Conservation (phyloP, 768 basidiomycete species). For the Podaxis sp. region DNA sequence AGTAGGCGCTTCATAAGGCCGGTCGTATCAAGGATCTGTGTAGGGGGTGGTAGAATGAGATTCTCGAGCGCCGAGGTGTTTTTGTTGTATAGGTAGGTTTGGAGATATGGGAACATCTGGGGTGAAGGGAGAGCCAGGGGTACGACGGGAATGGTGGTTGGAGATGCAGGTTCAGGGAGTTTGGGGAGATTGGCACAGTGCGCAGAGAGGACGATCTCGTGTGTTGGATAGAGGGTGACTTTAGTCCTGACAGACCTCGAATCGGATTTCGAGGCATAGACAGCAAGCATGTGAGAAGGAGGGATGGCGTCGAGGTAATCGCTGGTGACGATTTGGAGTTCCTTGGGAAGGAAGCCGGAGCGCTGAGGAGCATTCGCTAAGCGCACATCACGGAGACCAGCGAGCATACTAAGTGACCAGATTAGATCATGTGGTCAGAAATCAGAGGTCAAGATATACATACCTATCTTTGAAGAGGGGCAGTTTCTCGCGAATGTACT, state of each 20-base stretch:
- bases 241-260: slow-evolving; percentile 22
- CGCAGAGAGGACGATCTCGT: slow-evolving; percentile 67
- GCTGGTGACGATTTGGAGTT: slow-evolving; percentile 26
- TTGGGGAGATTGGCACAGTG: slow-evolving; percentile 66
- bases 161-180: slow-evolving; percentile 39
- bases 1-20: slow-evolving; percentile 39
- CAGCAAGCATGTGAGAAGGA: slow-evolving; percentile 61
- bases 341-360: slow-evolving; percentile 18
- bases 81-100: slow-evolving; percentile 69
- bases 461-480: slow-evolving; percentile 11
- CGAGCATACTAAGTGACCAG: slow-evolving; percentile 3
- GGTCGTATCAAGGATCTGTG: slow-evolving; percentile 27
- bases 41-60: slow-evolving; percentile 41
- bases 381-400: slow-evolving; percentile 12
- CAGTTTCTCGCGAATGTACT: slow-evolving; percentile 9
- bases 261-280: slow-evolving; percentile 31
- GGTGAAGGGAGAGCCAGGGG: slow-evolving; percentile 65
- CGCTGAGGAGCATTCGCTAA: slow-evolving; percentile 6
- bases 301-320: slow-evolving; percentile 23
- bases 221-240: slow-evolving; percentile 61
- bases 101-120: slow-evolving; percentile 56
- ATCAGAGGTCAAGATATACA: not conserved
- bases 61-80: slow-evolving; percentile 48
- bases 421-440: not conserved
- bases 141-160: slow-evolving; percentile 57